Conservation (phyloP, 2,329 filamentous ascomycete species). For the Botrytis medusae region DNA sequence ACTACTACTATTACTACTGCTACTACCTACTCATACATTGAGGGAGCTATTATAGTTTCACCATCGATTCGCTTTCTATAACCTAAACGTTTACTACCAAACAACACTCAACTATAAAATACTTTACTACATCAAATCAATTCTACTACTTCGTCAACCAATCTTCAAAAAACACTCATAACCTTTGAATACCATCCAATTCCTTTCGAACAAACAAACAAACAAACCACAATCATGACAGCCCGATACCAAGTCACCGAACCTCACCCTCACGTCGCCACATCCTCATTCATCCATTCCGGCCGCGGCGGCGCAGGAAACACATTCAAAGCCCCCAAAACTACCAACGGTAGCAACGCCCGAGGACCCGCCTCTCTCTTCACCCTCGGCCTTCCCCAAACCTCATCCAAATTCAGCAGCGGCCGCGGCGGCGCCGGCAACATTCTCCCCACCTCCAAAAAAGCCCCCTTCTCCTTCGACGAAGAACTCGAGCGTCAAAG, state of each 20-base stretch:
- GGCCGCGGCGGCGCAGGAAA: constrained; percentile 40
- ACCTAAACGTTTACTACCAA: neutral
- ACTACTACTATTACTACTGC: neutral
- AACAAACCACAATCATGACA: constrained; percentile 24
- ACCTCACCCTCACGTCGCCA: constrained; percentile 37
- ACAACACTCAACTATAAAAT: neutral
- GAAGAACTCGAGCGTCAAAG: constrained; percentile 38
- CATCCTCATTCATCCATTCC: constrained; percentile 33
- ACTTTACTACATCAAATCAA: neutral
- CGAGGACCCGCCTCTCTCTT: constrained; percentile 37
- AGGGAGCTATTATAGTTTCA: neutral
- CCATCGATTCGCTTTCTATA: neutral
- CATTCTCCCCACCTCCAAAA: constrained; percentile 34
- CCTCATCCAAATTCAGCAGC: constrained; percentile 33
- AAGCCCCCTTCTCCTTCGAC: constrained; percentile 39
- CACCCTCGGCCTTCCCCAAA: constrained; percentile 31
- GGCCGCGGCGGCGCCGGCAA: constrained; percentile 41
- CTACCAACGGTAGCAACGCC: constrained; percentile 31
- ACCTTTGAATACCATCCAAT: neutral
- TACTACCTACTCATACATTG: constrained; percentile 3
- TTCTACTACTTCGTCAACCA: neutral
- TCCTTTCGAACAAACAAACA: neutral
- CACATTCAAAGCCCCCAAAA: constrained; percentile 37
- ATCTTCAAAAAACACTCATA: too few species aligned
- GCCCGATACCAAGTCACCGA: constrained; percentile 37